These are phyloP conservation scores for Cercospora zeae-maydis DNA, from an alignment of 2,329 filamentous ascomycete genomes.

Conservation along the genomic window DNA sequence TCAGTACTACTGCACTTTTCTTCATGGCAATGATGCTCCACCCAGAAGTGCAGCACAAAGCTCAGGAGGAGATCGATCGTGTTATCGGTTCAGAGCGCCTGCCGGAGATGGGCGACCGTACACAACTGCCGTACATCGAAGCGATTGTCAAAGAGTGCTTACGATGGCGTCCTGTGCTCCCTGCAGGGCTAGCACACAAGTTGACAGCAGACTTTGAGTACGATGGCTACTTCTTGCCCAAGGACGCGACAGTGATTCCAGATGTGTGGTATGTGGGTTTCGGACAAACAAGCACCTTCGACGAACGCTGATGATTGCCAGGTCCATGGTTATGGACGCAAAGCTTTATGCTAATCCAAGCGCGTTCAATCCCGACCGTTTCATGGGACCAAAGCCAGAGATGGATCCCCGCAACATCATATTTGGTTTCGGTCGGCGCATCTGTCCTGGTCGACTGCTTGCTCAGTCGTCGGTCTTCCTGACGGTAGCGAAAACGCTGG, in stretches of 20 bases:
- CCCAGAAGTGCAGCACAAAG: conserved; percentile 33
- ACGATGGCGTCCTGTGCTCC: conserved; percentile 35
- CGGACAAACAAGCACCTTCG: too few species aligned
- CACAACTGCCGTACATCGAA: conserved; percentile 34
- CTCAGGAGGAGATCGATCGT: conserved; percentile 35
- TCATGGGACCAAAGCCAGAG: conserved; percentile 24
- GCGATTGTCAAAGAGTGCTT: conserved; percentile 37
- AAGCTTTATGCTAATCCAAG: conserved; percentile 3
- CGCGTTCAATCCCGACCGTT: conserved; percentile 24
- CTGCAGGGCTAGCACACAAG: conserved; percentile 39
- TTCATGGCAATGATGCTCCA: conserved; percentile 34
- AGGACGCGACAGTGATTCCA: conserved; percentile 39
- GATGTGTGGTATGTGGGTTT: conserved; percentile 34
- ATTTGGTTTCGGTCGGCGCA: conserved; percentile 24
- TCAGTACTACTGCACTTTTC: conserved; percentile 33
- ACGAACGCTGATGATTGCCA: neutral
- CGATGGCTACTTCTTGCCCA: conserved; percentile 43
- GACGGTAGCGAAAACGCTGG: conserved; percentile 15
- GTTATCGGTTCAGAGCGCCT: conserved; percentile 32
- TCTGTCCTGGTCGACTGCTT: conserved; percentile 23
- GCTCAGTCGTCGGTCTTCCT: conserved; percentile 20
- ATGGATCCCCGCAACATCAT: conserved; percentile 18
- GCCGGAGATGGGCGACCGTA: conserved; percentile 32
- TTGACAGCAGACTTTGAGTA: conserved; percentile 42
- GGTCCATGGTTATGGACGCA: conserved; percentile 5